Evolutionary conservation across 2,329 filamentous ascomycete species (phyloP).

Genomic region (Monosporascus sp.): DNA sequence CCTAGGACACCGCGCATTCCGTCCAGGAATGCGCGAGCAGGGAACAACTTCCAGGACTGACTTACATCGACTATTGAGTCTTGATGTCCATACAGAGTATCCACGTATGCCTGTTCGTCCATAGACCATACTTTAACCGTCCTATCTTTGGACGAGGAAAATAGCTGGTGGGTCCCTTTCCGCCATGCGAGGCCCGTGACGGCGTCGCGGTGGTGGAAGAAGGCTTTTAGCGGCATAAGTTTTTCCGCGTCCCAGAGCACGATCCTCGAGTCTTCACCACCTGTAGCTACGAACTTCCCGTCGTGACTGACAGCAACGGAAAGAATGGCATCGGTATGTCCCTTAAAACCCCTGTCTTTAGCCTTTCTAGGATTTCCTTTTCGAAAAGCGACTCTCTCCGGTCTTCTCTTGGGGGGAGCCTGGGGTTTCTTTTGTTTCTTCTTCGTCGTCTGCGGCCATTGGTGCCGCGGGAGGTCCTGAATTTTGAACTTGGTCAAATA

Average conservation of each 20-base stretch:
- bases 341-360: slow-evolving; percentile 62
- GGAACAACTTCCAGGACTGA: too few species aligned
- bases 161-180: slow-evolving; percentile 83
- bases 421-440: slow-evolving; percentile 54
- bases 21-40: neutral
- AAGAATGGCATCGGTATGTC: slow-evolving; percentile 76
- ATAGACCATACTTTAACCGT: slow-evolving; percentile 95
- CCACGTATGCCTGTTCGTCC: slow-evolving; percentile 82
- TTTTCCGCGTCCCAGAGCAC: slow-evolving; percentile 83
- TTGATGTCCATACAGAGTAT: neutral
- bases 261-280: slow-evolving; percentile 76
- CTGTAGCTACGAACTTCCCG: slow-evolving; percentile 86
- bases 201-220: slow-evolving; percentile 86
- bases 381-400: slow-evolving; percentile 56
- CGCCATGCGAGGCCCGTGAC: slow-evolving; percentile 83
- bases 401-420: slow-evolving; percentile 55
- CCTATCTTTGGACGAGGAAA: slow-evolving; percentile 83
- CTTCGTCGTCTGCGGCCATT: slow-evolving; percentile 54
- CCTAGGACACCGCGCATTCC: neutral
- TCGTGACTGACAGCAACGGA: slow-evolving; percentile 82
- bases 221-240: slow-evolving; percentile 73
- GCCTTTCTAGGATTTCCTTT: slow-evolving; percentile 57
- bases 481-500: slow-evolving; percentile 86
- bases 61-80: neutral
- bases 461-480: slow-evolving; percentile 57